Evolutionary conservation across 2,329 filamentous ascomycete genomes (phyloP), one percentile per base, ranked within the genome.

Genomic region (Calycina herbarum): DNA sequence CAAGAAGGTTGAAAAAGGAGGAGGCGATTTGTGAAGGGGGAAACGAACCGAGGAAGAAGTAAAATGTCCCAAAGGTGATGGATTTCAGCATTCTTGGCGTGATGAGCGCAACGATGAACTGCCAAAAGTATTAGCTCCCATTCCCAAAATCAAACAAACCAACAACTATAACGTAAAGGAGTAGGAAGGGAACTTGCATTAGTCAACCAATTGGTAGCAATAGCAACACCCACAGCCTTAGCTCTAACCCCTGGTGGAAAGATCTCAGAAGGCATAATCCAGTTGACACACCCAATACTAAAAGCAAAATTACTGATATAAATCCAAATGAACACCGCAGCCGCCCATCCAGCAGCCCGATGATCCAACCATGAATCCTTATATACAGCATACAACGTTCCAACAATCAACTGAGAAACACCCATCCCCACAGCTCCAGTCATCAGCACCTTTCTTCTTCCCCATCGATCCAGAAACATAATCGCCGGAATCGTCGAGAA

Each of bases 341-440:
- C 78, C 1, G 72, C 72, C 79, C 77, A 80, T 1, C 76, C 78
- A 4, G 77, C 78, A 6, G 70, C 73, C 0, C 69, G 72, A 58
- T 80, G 78, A 1, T 69, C 62, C 0, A 72, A 68, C 79, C 77
- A 79, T 63, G 77, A 74, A 27, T 79, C 71, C 42, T 74, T 71
- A 57, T 77, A 79, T 31, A 77, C 76, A 40, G 86, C 89, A 10
- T 88, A 82, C 64, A 92, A 88, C 45, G 86, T 81, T 1, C 88
- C 89, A 64, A 92, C 87, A 72, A 92, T 88, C 70, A 82, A 66
- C 83, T 86, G 65, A 87, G 80, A 1, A 76, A 79, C 3, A 84
- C 85, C 73, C 71, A 92, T 92, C 17, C 87, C 89, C 29, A 90
- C 78, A 0, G 87, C 88, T 20, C 90, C 88, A 29, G 85, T 78